Evolutionary conservation across 257 asterid genomes (phyloP).

Genomic region (Solanum ossicruentum): DNA sequence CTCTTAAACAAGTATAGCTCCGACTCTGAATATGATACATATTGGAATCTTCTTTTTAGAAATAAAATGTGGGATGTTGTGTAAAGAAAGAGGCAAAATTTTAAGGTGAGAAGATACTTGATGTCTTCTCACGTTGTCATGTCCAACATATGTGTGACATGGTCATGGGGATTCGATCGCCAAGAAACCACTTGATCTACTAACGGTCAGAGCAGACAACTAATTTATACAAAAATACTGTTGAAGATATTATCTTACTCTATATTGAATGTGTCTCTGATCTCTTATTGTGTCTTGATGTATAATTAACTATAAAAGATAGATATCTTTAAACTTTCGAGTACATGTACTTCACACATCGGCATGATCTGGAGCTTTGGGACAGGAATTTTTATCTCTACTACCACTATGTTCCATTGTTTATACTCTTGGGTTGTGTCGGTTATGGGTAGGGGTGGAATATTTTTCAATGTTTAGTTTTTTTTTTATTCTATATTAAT

Average conservation of each 20-base stretch:
- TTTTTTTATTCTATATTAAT: too few species aligned
- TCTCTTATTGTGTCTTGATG: neutral
- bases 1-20: too few species aligned
- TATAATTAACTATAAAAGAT: neutral
- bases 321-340: neutral
- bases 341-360: neutral
- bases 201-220: neutral
- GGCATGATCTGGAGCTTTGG: neutral
- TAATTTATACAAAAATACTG: neutral
- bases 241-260: neutral
- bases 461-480: too few species aligned
- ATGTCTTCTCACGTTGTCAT: neutral
- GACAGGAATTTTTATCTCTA: neutral
- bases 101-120: neutral
- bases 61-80: neutral
- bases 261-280: neutral
- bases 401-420: neutral
- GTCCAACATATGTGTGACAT: neutral
- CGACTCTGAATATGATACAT: neutral
- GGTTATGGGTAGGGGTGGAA: neutral
- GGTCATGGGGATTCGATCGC: neutral
- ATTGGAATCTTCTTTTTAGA: neutral
- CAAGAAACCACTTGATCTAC: neutral
- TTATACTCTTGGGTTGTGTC: neutral
- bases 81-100: neutral